These are phyloP conservation scores for Malbranchea zuffiana DNA, from an alignment of 2,329 filamentous ascomycete species.

Conservation along the genomic window DNA sequence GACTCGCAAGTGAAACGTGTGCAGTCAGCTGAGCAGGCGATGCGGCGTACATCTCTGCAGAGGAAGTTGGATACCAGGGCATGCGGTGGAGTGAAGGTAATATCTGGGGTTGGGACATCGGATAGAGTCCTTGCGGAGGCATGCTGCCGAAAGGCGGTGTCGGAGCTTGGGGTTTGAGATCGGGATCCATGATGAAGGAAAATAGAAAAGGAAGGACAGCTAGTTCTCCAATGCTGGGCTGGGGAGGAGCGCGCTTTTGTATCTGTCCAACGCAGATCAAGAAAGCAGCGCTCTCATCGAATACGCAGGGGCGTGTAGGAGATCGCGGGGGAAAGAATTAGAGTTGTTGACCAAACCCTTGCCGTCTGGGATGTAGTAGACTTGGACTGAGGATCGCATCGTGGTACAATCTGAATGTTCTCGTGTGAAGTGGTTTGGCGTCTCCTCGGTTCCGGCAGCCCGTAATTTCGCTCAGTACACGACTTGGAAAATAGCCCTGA, in stretches of 20 bases:
- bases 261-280: too few relatives aligned
- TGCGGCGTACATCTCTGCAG: slow-evolving; percentile 33
- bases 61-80: slow-evolving; percentile 33
- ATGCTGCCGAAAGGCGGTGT: slow-evolving; percentile 36
- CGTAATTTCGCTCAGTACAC: too few relatives aligned
- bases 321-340: too few relatives aligned
- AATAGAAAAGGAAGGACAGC: too few relatives aligned
- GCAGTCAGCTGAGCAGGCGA: slow-evolving; percentile 34
- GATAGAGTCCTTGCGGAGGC: slow-evolving; percentile 29
- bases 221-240: too few relatives aligned
- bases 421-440: too few relatives aligned
- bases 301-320: too few relatives aligned
- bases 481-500: not conserved
- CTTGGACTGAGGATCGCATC: not conserved
- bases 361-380: slow-evolving; percentile 1
- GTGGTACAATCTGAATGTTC: slow-evolving; percentile 1
- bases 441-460: too few relatives aligned
- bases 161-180: slow-evolving; percentile 35
- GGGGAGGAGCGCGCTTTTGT: too few relatives aligned
- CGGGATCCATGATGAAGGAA: slow-evolving; percentile 30
- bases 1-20: slow-evolving; percentile 42
- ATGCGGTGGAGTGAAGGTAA: slow-evolving; percentile 38
- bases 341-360: too few relatives aligned
- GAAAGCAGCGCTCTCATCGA: too few relatives aligned
- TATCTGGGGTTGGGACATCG: slow-evolving; percentile 34